Evolutionary conservation across 2,329 filamentous ascomycete genomes (phyloP).

Genomic region (Trichoderma cornu-damae): DNA sequence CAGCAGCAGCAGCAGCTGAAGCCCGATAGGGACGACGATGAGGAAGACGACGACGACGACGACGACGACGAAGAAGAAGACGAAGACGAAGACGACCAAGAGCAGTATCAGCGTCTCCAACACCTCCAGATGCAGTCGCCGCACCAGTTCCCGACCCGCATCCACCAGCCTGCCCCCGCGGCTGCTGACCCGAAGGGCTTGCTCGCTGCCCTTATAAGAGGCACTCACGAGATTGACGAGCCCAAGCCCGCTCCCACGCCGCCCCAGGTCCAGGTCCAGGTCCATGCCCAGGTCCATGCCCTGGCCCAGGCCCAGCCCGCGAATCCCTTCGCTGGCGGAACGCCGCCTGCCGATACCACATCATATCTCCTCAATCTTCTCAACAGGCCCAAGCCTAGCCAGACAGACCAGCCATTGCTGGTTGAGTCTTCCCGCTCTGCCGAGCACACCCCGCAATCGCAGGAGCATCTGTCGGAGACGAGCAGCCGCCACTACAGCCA

Average conservation of each 20-base stretch:
- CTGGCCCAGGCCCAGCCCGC: constrained; percentile 26
- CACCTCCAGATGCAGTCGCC: constrained; percentile 23
- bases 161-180: constrained; percentile 54
- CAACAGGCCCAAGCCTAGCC: constrained; percentile 67
- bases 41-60: too few relatives aligned
- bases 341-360: constrained; percentile 65
- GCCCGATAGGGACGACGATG: neutral
- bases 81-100: constrained; percentile 7
- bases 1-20: constrained; percentile 23
- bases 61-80: constrained; percentile 15
- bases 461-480: constrained; percentile 28
- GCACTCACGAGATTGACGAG: constrained; percentile 47
- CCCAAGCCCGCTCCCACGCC: constrained; percentile 26
- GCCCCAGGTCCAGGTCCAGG: constrained; percentile 25
- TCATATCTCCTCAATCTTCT: constrained; percentile 82
- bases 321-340: constrained; percentile 43
- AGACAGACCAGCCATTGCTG: constrained; percentile 46
- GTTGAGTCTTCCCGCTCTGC: constrained; percentile 39
- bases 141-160: constrained; percentile 34
- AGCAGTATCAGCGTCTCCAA: constrained; percentile 20
- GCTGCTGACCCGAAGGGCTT: constrained; percentile 53
- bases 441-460: constrained; percentile 44
- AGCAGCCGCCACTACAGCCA: constrained; percentile 29
- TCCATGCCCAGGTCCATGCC: constrained; percentile 26
- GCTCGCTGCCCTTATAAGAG: constrained; percentile 57